Evolutionary conservation across 2,329 filamentous ascomycete genomes (phyloP).

Genomic region (Kalmusia sp.): DNA sequence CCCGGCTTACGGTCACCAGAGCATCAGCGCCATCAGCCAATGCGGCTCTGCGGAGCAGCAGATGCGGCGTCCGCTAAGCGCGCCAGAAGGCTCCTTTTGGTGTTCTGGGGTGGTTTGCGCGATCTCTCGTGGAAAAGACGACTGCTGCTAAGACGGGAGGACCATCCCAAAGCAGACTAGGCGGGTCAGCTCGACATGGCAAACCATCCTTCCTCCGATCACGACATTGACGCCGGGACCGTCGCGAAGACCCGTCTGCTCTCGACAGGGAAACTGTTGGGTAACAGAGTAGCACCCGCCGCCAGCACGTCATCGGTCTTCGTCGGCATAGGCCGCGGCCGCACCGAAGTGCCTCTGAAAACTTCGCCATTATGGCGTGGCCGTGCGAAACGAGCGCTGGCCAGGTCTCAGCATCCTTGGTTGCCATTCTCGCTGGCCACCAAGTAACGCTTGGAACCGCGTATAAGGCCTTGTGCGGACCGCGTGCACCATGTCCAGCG

Average conservation of each 20-base stretch:
- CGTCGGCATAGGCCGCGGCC: background rate
- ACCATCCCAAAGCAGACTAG: background rate
- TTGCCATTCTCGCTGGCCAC: background rate
- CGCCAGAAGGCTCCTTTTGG: background rate
- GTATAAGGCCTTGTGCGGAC: background rate
- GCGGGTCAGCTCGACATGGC: background rate
- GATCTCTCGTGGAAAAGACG: background rate
- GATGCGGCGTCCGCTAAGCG: background rate
- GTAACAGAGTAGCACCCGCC: background rate
- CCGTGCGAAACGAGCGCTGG: background rate
- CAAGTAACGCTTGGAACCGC: background rate
- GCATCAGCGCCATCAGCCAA: background rate
- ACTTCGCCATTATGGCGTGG: background rate
- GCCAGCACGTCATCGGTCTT: conserved; percentile 4
- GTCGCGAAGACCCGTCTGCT: background rate
- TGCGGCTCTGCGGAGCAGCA: background rate
- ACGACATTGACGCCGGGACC: conserved; percentile 2
- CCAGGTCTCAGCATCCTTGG: background rate
- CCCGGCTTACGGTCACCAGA: background rate
- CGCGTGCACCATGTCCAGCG: background rate
- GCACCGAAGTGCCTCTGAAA: background rate
- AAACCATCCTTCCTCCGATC: background rate
- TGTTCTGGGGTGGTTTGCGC: background rate
- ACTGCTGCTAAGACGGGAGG: conserved; percentile 1
- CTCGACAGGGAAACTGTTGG: background rate